Percentiles rank a stretch among this genome's conserved stretches.
Evolutionary conservation across 345 rosid species (phyloP).

Genomic region (Cochlearia excelsa): DNA sequence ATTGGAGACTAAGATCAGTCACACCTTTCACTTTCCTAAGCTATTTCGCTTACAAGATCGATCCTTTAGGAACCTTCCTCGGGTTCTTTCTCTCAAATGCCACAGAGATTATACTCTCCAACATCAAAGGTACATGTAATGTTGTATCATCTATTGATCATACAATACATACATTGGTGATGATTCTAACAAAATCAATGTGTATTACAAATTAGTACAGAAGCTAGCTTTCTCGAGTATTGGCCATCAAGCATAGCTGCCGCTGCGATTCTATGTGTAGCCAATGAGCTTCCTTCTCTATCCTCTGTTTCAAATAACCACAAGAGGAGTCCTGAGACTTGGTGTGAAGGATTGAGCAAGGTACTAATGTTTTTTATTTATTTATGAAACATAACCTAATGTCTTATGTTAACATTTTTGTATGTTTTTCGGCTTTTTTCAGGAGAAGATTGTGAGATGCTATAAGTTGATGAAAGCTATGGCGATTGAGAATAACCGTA

Average conservation of each 20-base stretch:
- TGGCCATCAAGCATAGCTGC: slow-evolving; percentile 94
- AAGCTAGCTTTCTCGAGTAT: slow-evolving; percentile 78
- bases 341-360: slow-evolving; percentile 93
- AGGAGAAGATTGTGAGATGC: slow-evolving; percentile 83
- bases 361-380: slow-evolving; percentile 38
- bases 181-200: slow-evolving; percentile 1
- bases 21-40: slow-evolving; percentile 79
- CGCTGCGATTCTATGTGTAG: slow-evolving; percentile 84
- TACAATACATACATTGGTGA: background rate
- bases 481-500: slow-evolving; percentile 42
- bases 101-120: slow-evolving; percentile 68
- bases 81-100: slow-evolving; percentile 68
- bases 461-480: slow-evolving; percentile 72
- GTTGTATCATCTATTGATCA: background rate
- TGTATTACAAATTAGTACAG: slow-evolving; percentile 38
- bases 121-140: slow-evolving; percentile 60
- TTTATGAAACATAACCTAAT: too few species aligned
- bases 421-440: slow-evolving; percentile 15
- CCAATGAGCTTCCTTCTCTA: slow-evolving; percentile 71
- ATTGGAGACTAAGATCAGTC: slow-evolving; percentile 93
- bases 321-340: slow-evolving; percentile 79
- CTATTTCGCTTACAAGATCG: slow-evolving; percentile 90
- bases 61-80: slow-evolving; percentile 56
- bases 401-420: too few species aligned
- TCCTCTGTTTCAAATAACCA: slow-evolving; percentile 48